These are phyloP conservation scores for Dipodascopsis tothii DNA, from an alignment of 805 yeast species.

Conservation along the genomic window DNA sequence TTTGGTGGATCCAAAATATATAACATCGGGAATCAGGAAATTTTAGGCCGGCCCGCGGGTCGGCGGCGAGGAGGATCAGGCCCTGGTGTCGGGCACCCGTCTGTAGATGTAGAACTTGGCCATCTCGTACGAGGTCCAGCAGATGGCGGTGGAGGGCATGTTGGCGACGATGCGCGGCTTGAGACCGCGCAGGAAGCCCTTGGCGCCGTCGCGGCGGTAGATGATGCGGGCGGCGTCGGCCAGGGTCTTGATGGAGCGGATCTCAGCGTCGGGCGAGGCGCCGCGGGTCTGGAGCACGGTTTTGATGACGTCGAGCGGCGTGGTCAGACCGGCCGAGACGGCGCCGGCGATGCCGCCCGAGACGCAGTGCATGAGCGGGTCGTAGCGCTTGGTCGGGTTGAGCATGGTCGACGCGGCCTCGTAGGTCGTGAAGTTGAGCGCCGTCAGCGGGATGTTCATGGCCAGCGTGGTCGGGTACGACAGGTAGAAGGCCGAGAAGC, in stretches of 20 bases:
- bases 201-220: constrained; percentile 38
- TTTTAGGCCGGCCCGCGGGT: too few relatives aligned
- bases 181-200: constrained; percentile 75
- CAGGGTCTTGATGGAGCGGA: constrained; percentile 58
- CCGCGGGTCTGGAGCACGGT: constrained; percentile 79
- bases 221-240: constrained; percentile 63
- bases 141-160: constrained; percentile 92
- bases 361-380: constrained; percentile 85
- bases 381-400: constrained; percentile 68
- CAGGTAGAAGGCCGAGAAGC: constrained; percentile 69
- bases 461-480: constrained; percentile 90
- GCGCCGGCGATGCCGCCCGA: constrained; percentile 95
- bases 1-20: too few relatives aligned
- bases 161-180: constrained; percentile 86
- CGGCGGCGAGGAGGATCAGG: too few relatives aligned
- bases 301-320: constrained; percentile 90
- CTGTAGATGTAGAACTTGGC: constrained; percentile 47
- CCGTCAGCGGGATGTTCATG: constrained; percentile 91
- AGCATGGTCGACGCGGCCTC: constrained; percentile 71
- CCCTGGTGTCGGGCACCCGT: constrained; percentile 1
- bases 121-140: constrained; percentile 98
- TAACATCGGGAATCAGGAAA: too few relatives aligned
- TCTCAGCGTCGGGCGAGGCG: constrained; percentile 29
- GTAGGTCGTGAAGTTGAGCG: constrained; percentile 85
- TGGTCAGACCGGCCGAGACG: constrained; percentile 86